Percentiles rank a stretch among this genome's conserved stretches.
phyloP scores from a whole-genome alignment of 2,329 filamentous ascomycete genomes.

The Exophiala xenobiotica region DNA sequence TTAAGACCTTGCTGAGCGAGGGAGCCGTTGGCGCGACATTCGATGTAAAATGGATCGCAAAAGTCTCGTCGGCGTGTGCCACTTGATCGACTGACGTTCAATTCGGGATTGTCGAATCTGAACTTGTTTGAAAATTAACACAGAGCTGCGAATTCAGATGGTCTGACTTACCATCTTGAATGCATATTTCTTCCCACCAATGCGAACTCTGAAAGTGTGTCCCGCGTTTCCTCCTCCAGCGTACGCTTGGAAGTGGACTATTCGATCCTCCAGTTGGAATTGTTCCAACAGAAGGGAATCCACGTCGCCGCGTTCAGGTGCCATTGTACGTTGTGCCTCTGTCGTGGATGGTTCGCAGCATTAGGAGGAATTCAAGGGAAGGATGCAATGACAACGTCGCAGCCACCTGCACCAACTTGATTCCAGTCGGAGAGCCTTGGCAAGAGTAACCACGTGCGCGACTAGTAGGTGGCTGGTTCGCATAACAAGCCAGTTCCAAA shows the following conservation, averaged over 20 bases:
- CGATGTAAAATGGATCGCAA: constrained; percentile 16
- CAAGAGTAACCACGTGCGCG: no score
- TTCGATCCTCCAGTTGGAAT: neutral
- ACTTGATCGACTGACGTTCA: neutral
- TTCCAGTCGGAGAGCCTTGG: no score
- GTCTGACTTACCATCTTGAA: constrained; percentile 10
- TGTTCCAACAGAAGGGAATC: constrained; percentile 4
- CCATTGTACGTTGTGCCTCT: no score
- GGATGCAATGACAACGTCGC: no score
- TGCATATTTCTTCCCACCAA: constrained; percentile 4
- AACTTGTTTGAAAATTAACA: constrained; percentile 2
- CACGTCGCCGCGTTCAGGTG: no score
- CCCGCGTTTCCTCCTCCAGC: constrained; percentile 6
- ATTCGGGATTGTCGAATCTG: constrained; percentile 10
- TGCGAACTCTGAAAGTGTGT: constrained; percentile 9
- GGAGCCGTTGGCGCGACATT: constrained; percentile 13
- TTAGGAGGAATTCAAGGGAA: no score
- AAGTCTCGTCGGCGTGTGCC: constrained; percentile 4
- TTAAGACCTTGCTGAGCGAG: constrained; percentile 9
- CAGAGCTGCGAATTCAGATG: neutral
- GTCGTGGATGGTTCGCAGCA: no score
- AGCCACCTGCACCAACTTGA: no score
- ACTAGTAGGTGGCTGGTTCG: no score
- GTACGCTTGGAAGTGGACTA: constrained; percentile 1
- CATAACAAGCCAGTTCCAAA: neutral